These are phyloP conservation scores for Cytospora piceicola DNA, from an alignment of 2,329 filamentous ascomycete species.

Conservation along the genomic window DNA sequence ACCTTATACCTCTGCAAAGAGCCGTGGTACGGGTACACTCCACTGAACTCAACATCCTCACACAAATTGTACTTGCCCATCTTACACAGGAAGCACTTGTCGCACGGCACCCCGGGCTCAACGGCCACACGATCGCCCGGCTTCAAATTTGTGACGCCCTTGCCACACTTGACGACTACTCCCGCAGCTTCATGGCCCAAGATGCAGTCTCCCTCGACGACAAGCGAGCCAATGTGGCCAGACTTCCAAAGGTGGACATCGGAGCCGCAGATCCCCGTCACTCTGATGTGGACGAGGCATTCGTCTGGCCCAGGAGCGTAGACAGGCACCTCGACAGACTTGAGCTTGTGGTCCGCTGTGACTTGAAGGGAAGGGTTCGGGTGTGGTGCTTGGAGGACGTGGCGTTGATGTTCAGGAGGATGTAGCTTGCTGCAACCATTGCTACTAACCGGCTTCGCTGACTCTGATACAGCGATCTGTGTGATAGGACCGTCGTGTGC, in stretches of 20 bases:
- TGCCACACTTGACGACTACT: conserved; percentile 59
- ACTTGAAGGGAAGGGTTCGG: conserved; percentile 62
- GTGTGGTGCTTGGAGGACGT: conserved; percentile 32
- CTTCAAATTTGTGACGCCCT: conserved; percentile 56
- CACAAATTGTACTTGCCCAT: conserved; percentile 68
- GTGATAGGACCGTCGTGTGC: neutral
- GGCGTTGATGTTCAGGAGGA: neutral
- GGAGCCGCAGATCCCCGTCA: conserved; percentile 68
- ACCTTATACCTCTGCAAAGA: conserved; percentile 65
- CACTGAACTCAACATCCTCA: conserved; percentile 63
- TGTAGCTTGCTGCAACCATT: neutral
- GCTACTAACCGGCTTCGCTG: neutral
- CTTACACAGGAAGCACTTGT: conserved; percentile 60
- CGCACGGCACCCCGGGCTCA: conserved; percentile 68
- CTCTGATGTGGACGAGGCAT: conserved; percentile 64
- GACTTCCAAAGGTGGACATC: conserved; percentile 72
- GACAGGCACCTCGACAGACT: conserved; percentile 60
- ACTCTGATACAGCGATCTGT: neutral
- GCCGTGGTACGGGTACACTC: conserved; percentile 64
- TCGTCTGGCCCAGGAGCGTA: conserved; percentile 57
- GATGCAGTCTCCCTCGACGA: conserved; percentile 66
- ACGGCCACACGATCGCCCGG: conserved; percentile 67
- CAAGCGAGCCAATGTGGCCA: conserved; percentile 65
- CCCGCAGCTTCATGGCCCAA: conserved; percentile 69
- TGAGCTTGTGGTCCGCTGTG: conserved; percentile 63